phyloP scores from a whole-genome alignment of 257 asterid species.

The Solanum microdontum region DNA sequence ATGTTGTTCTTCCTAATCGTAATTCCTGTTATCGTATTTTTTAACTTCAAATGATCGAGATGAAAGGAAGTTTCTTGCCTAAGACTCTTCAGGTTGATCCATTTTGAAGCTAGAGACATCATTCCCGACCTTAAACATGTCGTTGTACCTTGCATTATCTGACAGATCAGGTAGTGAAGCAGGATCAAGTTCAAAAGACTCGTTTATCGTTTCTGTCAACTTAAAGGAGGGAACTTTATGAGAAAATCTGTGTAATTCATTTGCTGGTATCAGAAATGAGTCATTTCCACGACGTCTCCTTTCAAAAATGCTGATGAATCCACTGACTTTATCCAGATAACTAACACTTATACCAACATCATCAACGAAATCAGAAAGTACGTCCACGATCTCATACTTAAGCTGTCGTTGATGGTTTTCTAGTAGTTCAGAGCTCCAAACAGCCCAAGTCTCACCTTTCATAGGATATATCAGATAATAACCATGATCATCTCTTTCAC shows the following conservation, averaged over 20 bases:
- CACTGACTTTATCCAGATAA: constrained; percentile 41
- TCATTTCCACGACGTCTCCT: constrained; percentile 1
- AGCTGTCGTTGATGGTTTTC: constrained; percentile 16
- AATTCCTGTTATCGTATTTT: not conserved
- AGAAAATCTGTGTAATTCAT: constrained; percentile 43
- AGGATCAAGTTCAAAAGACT: constrained; percentile 79
- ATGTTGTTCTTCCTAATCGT: not conserved
- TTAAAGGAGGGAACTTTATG: constrained; percentile 37
- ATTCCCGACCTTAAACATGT: not conserved
- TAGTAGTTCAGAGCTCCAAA: constrained; percentile 21
- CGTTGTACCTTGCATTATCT: constrained; percentile 20
- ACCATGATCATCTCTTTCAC: constrained; percentile 23
- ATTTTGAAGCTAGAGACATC: not conserved
- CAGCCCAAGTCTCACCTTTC: constrained; percentile 69
- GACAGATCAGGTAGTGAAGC: constrained; percentile 45
- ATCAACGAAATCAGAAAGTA: constrained; percentile 34
- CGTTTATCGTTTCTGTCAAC: constrained; percentile 43
- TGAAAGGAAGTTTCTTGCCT: not conserved
- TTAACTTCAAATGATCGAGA: not conserved
- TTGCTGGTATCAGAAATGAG: constrained; percentile 19
- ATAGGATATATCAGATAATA: constrained; percentile 40
- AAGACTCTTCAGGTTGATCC: not conserved
- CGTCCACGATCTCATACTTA: constrained; percentile 60
- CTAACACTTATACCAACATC: constrained; percentile 35
- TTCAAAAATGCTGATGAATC: constrained; percentile 53